Evolutionary conservation across 1,139 yeast species (phyloP), one percentile per base, ranked within the genome.

Genomic region (Candida sp.): DNA sequence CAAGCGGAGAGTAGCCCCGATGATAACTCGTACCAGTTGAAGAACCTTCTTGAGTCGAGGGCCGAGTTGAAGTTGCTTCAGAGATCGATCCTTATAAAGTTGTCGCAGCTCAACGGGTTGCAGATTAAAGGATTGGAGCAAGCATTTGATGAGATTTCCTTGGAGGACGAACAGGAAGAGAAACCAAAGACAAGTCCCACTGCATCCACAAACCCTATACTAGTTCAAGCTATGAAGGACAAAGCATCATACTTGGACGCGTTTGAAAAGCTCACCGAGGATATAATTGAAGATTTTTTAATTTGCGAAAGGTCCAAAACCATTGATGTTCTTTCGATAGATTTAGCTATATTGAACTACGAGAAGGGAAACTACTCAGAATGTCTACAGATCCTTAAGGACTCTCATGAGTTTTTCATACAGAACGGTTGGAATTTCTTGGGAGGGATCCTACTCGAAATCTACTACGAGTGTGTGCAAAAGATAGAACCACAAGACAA

Each of bases 321-420:
- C 0, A 84, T 89, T 7, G 94, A 89, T 61, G 76, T 88, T 6
- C 71, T 94, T 28, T 85, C 94, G 3, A 83, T 90, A n/a, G 98
- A 94, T 57, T 75, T 91, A 49, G 97, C 96, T 0, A 64, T 89
- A 12, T 68, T 91, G 25, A 84, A 87, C 46, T 88, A 81, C 62
- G 85, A 84, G 55, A 70, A 74, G 45, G 71, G 79, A 1, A 78
- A 88, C 44, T 88, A 84, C 57, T 75, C 77, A 39, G 80, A 80
- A 43, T 89, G 97, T 1, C 78, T 85, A 8, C 70, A 79, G 11
- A 82, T 88, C 7, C 71, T 93, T 7, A 83, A 84, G 44, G 82
- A 85, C 25, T 84, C 96, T 3, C 90, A 90, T 46, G 84, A 81
- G 40, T 83, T 84, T 52, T 91, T 88, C 61, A 76, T 81, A 17